Evolutionary conservation across 2,329 filamentous ascomycete genomes (phyloP).

Genomic region (Phialophora chinensis): DNA sequence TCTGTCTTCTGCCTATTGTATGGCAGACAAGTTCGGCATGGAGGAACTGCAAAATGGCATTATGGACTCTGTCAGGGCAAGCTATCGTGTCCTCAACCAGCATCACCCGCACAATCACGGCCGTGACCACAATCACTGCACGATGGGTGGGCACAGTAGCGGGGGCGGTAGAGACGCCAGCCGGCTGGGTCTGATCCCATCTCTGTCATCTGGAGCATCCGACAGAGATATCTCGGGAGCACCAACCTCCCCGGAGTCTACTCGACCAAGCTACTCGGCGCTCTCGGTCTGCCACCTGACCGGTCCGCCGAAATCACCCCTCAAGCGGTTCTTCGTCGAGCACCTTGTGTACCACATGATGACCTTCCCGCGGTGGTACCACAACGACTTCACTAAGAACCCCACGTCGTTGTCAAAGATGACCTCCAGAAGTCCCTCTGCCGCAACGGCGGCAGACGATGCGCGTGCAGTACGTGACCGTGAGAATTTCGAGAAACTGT

Average conservation of each 20-base stretch:
- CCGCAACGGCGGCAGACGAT: background rate
- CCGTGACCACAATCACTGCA: background rate
- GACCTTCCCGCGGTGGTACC: constrained; percentile 32
- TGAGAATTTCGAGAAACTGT: constrained; percentile 30
- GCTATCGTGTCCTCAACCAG: constrained; percentile 12
- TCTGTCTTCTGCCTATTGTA: constrained; percentile 32
- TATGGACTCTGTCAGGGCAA: constrained; percentile 30
- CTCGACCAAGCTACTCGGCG: constrained; percentile 28
- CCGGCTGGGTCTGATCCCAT: constrained; percentile 2
- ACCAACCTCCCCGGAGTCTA: background rate
- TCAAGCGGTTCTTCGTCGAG: constrained; percentile 35
- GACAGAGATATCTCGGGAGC: constrained; percentile 5
- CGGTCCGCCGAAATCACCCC: constrained; percentile 31
- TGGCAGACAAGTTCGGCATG: constrained; percentile 37
- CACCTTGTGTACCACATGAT: constrained; percentile 36
- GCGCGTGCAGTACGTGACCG: constrained; percentile 10
- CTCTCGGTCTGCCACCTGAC: constrained; percentile 31
- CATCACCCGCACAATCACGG: constrained; percentile 2
- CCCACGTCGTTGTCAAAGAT: background rate
- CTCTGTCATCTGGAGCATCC: background rate
- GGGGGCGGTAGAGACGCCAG: constrained; percentile 8
- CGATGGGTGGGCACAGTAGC: constrained; percentile 4
- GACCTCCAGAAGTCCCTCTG: background rate
- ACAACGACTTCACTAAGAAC: constrained; percentile 21
- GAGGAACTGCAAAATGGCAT: constrained; percentile 36